These are phyloP conservation scores for Pseudogymnoascus sp. DNA, from an alignment of 2,329 filamentous ascomycete genomes.

Conservation along the genomic window DNA sequence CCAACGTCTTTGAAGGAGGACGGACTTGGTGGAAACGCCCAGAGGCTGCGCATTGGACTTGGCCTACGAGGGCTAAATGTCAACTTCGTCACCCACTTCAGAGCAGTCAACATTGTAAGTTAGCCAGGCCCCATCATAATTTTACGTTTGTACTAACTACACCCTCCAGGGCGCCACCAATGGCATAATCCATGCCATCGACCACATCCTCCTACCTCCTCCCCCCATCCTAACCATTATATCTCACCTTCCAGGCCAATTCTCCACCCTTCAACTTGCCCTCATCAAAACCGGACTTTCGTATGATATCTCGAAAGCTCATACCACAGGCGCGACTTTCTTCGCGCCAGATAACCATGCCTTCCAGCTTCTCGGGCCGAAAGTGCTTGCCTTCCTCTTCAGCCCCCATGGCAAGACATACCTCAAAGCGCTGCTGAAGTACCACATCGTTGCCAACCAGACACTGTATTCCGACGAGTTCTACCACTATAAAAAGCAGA, in stretches of 20 bases:
- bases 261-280: slow-evolving; percentile 70
- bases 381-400: slow-evolving; percentile 78
- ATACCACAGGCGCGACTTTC: slow-evolving; percentile 57
- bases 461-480: slow-evolving; percentile 79
- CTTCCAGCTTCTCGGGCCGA: slow-evolving; percentile 65
- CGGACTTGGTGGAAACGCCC: slow-evolving; percentile 47
- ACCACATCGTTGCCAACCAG: slow-evolving; percentile 64
- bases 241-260: slow-evolving; percentile 54
- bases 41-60: slow-evolving; percentile 63
- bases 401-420: slow-evolving; percentile 65
- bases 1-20: slow-evolving; percentile 56
- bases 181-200: slow-evolving; percentile 70
- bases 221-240: slow-evolving; percentile 56
- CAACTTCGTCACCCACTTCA: slow-evolving; percentile 68
- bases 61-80: slow-evolving; percentile 54
- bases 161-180: slow-evolving; percentile 56
- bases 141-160: slow-evolving; percentile 9
- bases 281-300: slow-evolving; percentile 66
- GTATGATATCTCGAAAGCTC: slow-evolving; percentile 46
- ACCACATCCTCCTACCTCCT: slow-evolving; percentile 68
- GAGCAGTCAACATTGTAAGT: slow-evolving; percentile 61
- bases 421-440: slow-evolving; percentile 67
- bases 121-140: not conserved
- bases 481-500: slow-evolving; percentile 41
- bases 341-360: slow-evolving; percentile 76